These are phyloP conservation scores for Oldenlandia corymbosa DNA, from an alignment of 257 asterid genomes.

Conservation along the genomic window DNA sequence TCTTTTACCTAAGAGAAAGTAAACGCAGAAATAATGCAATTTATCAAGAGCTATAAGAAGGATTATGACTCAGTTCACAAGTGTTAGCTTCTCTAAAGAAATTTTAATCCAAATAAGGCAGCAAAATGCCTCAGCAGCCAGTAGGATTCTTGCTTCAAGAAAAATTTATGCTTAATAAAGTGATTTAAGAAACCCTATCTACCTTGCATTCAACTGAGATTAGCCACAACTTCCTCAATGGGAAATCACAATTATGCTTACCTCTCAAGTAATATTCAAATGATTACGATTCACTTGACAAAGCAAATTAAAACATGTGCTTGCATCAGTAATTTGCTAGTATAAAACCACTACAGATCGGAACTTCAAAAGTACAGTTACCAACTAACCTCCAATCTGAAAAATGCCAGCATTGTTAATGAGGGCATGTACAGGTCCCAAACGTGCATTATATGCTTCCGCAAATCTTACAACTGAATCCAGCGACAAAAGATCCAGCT, in stretches of 20 bases:
- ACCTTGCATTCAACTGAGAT: neutral
- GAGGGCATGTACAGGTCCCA: conserved; percentile 67
- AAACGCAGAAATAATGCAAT: too few species aligned
- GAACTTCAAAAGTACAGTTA: neutral
- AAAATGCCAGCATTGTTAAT: conserved; percentile 94
- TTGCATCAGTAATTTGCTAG: neutral
- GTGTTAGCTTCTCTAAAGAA: too few species aligned
- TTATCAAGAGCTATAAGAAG: neutral
- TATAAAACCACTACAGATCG: neutral
- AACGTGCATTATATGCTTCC: conserved; percentile 77
- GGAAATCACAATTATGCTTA: neutral
- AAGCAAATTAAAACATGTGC: conserved; percentile 2
- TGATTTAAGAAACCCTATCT: neutral
- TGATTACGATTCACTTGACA: neutral
- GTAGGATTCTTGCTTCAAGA: neutral
- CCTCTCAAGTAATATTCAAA: neutral
- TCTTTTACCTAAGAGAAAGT: too few species aligned
- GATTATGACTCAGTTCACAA: neutral
- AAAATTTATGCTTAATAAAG: neutral
- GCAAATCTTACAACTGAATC: conserved; percentile 84
- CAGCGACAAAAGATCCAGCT: conserved; percentile 84
- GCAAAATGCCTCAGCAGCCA: neutral
- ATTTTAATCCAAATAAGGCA: neutral
- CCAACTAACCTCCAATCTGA: conserved; percentile 67
- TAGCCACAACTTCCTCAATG: neutral